These are phyloP conservation scores for Talaromyces sp. DNA, from an alignment of 2,329 filamentous ascomycete genomes.

Conservation along the genomic window DNA sequence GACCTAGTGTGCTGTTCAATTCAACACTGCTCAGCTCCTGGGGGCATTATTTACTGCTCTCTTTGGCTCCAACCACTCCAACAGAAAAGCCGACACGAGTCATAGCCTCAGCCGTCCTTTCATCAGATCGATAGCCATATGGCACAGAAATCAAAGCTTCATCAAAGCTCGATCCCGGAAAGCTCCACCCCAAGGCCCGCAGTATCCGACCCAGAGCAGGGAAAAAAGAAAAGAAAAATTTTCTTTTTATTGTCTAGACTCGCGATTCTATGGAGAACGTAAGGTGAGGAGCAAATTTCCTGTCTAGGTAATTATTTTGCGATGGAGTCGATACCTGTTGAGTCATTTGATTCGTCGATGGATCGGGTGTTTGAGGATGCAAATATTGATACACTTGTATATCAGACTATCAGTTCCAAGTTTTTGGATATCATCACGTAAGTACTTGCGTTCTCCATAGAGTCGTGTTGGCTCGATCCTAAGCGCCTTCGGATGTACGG, in stretches of 20 bases:
- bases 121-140: background rate
- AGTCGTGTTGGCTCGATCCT: no score
- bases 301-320: background rate
- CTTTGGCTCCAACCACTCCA: background rate
- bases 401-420: background rate
- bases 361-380: background rate
- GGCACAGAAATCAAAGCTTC: constrained; percentile 1
- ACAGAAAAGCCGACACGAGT: background rate
- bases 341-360: background rate
- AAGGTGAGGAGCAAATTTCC: background rate
- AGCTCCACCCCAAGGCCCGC: background rate
- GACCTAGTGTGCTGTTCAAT: background rate
- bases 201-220: background rate
- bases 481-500: background rate
- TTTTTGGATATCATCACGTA: background rate
- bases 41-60: background rate
- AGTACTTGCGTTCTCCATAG: background rate
- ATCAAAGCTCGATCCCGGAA: background rate
- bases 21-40: background rate
- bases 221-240: background rate
- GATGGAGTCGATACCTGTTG: background rate
- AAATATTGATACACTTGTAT: background rate
- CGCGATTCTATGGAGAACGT: background rate
- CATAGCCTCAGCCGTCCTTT: background rate
- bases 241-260: background rate